Base-by-base conservation (phyloP, 202 grass and related monocot genomes). In the Eragrostis tef region DNA sequence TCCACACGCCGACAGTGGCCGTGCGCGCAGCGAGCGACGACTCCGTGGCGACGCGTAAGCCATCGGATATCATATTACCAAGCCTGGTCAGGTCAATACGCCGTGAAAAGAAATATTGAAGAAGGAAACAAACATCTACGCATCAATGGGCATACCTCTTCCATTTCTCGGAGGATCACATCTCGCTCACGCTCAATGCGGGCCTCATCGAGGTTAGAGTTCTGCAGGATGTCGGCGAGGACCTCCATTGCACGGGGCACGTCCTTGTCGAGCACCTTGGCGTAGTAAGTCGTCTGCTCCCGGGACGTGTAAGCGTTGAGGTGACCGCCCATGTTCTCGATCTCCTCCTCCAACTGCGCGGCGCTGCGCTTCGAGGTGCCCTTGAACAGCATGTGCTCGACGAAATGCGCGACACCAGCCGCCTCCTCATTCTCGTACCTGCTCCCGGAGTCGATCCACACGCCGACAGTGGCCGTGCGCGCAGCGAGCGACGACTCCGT, bases 351-450 rank as follows among this genome's bases (percentile, higher is more conserved):
- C 49, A 99, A 83, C 44, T 91, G 96, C 11, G 76, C 84, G 0
- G 90, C 87, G 14, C 84, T 86, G 56, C 92, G 90, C 4, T 68
- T 77, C 11, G 79, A 87, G 8, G 96, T 99, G 54, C 96, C 96
- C 80, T 99, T 99, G 83, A 99, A 99, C 59, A 99, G 87, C 96
- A 99, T 99, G 87, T 99, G 96, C 90, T 99, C 96, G 1, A 99
- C 60, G 85, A 99, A 99, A 70, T 99, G 96, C 29, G 96, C 96
- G 16, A 94, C 92, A 75, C 96, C 96, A 21, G 85, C 88, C 1
- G 87, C 81, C 58, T 87, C 59, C 29, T 99, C 93, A 29, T 72
- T 49, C 83, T 99, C 96, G 79, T 95, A 99, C 42, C 96, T 86
- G 82, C 96, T 99, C 41, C 96, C 96, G 2, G 96, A 83, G 80